phyloP scores from a whole-genome alignment of 176 grass and related monocot species.

The Oryza coarctata region DNA sequence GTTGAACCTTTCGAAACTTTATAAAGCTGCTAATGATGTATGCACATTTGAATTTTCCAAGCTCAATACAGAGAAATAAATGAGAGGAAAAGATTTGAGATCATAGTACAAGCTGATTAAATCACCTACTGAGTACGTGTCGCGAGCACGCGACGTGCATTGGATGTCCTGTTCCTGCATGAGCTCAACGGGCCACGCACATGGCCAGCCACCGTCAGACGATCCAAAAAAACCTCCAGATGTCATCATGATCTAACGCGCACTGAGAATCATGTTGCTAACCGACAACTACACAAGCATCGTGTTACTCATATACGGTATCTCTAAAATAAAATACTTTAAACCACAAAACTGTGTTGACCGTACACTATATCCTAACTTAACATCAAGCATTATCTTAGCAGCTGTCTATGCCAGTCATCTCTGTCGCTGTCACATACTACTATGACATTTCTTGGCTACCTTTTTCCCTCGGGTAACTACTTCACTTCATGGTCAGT shows the following conservation, averaged over 20 bases:
- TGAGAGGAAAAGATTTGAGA: not conserved
- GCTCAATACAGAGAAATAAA: not conserved
- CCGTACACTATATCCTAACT: not conserved
- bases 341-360: not conserved
- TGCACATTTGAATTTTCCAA: no score
- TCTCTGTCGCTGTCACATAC: not conserved
- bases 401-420: not conserved
- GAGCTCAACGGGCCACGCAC: conserved; percentile 23
- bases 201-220: conserved; percentile 16
- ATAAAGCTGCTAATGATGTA: no score
- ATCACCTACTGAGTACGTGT: conserved; percentile 5
- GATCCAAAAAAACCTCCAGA: not conserved
- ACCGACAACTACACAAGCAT: not conserved
- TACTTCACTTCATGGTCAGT: not conserved
- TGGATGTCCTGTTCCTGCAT: not conserved
- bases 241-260: not conserved
- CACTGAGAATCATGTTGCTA: not conserved
- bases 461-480: not conserved
- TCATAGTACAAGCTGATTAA: not conserved
- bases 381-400: not conserved
- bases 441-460: not conserved
- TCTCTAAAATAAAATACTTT: no score
- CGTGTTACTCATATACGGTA: no score
- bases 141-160: not conserved
- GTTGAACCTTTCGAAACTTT: no score